Conservation (phyloP, 371 early-diverging fungal genomes). For the Mucor saturninus region DNA sequence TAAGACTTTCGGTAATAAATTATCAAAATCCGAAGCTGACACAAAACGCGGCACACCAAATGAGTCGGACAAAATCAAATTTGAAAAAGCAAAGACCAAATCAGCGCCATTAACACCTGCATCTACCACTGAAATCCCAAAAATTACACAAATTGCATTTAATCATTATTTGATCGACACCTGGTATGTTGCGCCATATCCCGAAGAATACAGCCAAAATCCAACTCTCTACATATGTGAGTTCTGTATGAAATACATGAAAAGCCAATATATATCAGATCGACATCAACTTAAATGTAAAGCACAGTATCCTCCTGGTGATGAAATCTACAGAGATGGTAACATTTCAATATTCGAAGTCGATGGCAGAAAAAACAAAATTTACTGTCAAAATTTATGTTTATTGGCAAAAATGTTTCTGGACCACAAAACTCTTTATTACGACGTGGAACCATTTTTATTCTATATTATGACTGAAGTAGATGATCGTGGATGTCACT, state of each 20-base stretch:
- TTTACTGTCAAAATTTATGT: slow-evolving; percentile 98
- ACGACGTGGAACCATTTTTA: slow-evolving; percentile 99
- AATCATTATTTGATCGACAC: slow-evolving; percentile 87
- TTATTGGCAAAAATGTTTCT: slow-evolving; percentile 98
- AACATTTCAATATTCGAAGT: slow-evolving; percentile 92
- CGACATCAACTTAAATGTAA: slow-evolving; percentile 87
- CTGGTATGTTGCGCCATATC: slow-evolving; percentile 99
- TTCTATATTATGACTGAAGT: slow-evolving; percentile 95
- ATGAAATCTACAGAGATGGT: slow-evolving; percentile 97
- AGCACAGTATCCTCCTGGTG: slow-evolving; percentile 94
- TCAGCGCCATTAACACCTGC: slow-evolving; percentile 20
- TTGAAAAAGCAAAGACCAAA: slow-evolving; percentile 44
- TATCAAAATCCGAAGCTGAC: slow-evolving; percentile 61
- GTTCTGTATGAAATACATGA: slow-evolving; percentile 97
- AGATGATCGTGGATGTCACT: slow-evolving; percentile 84
- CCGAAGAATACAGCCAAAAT: slow-evolving; percentile 89
- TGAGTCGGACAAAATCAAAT: slow-evolving; percentile 51
- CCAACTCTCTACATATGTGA: slow-evolving; percentile 91
- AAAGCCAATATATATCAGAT: slow-evolving; percentile 64
- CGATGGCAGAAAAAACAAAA: slow-evolving; percentile 94
- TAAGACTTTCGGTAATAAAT: slow-evolving; percentile 60
- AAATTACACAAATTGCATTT: slow-evolving; percentile 42
- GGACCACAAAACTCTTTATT: slow-evolving; percentile 99
- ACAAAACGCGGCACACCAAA: slow-evolving; percentile 56
- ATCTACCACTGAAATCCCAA: slow-evolving; percentile 22